Evolutionary conservation across 1,139 yeast genomes (phyloP), one percentile per base, ranked within the genome.

Genomic region (Kodamaea suecica): DNA sequence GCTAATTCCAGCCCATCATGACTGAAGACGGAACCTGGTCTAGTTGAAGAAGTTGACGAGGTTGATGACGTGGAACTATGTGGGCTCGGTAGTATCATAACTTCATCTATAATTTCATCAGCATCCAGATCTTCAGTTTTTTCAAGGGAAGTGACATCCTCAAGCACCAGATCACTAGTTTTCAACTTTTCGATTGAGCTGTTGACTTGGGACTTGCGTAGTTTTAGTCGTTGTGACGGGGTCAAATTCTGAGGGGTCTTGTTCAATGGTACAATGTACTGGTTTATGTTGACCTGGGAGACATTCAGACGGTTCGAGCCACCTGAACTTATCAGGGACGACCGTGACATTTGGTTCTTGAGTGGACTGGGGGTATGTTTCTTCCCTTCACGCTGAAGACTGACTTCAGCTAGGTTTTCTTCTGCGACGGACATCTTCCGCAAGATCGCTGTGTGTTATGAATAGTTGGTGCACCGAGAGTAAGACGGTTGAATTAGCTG

Each of bases 61-160:
- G 10, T 25, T 11, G 17, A 12, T 5, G 28, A 50, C 42, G 25
- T 23, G 66, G 53, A 25, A 25, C 28, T 25, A 25, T 25, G 11
- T 25, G 28, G 28, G 11, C 7, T 11, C 9, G 21, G 9, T 6
- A 70, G 35, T 77, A 80, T 0, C 84, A 70, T 30, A 78, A 56
- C 2, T 87, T 88, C 11, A 81, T 84, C 47, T 81, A 80, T n/a
- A 59, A 67, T 78, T 42, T 79, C 74, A 23, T 72, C 61, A 12
- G 69, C 60, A 35, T 73, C 73, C 33, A 66, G 76, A 5, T 80
- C 77, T 31, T 63, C 43, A 23, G 76, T 76, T 36, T 73, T 79
- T 36, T 41, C 45, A 28, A 7, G 17, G 15, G n/a, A 17, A 24
- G 41, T 19, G 7, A 23, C 19, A 9, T 12, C 20, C 10, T 30